Evolutionary conservation across 2,329 filamentous ascomycete species (phyloP).

Genomic region (Aspergillus niger): DNA sequence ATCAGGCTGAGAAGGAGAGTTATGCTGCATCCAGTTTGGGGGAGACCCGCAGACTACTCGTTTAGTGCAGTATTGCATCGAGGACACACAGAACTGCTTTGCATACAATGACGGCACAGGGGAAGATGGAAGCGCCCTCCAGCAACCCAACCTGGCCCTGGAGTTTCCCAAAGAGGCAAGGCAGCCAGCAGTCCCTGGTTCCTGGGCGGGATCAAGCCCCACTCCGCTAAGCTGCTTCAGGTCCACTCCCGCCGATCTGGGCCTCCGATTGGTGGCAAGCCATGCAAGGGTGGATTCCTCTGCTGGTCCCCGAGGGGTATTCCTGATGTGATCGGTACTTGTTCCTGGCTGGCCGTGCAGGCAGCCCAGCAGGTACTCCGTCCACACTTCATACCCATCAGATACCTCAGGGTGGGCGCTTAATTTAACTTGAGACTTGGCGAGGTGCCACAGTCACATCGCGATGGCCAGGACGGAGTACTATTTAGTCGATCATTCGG

Average conservation of each 20-base stretch:
- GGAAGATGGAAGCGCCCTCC: neutral
- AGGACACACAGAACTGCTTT: too few species aligned
- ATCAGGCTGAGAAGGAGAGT: neutral
- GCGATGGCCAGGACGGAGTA: neutral
- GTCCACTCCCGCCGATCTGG: neutral
- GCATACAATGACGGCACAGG: neutral
- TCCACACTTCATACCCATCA: neutral
- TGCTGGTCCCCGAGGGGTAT: neutral
- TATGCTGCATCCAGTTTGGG: neutral
- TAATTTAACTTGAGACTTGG: neutral
- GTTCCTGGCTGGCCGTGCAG: neutral
- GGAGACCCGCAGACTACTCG: neutral
- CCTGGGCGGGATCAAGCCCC: neutral
- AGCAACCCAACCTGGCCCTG: neutral
- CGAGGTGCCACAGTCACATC: neutral
- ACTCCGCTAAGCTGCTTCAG: neutral
- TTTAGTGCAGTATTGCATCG: neutral
- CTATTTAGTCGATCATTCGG: conserved; percentile 2
- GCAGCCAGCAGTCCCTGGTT: conserved; percentile 1
- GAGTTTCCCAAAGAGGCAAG: neutral
- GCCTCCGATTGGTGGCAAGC: neutral
- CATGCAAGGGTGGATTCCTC: neutral
- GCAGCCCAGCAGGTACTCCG: neutral
- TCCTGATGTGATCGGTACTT: neutral
- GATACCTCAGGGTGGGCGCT: neutral